Conservation (phyloP, 73 alveolate genomes). For the Breviolum minutum region DNA sequence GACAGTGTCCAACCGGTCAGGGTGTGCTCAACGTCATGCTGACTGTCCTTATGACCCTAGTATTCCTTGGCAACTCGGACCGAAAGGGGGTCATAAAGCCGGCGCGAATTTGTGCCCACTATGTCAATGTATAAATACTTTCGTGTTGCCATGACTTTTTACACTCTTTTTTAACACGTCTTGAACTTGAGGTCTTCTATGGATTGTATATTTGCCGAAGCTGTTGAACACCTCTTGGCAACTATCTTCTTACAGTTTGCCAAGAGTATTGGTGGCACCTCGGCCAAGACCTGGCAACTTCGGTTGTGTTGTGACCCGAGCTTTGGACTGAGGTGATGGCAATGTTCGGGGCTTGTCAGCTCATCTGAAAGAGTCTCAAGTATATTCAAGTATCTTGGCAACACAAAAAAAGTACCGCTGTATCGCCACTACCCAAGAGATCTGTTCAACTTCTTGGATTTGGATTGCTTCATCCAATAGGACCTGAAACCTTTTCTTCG, state of each 20-base stretch:
- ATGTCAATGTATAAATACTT: no score
- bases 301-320: not conserved
- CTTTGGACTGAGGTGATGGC: conserved; percentile 22
- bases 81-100: no score
- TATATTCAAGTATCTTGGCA: conserved; percentile 3
- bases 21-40: conserved; percentile 46
- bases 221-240: conserved; percentile 22
- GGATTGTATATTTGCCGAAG: conserved; percentile 1
- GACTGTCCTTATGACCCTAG: conserved; percentile 18
- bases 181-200: not conserved
- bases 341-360: conserved; percentile 62
- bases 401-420: not conserved
- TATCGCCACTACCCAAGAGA: not conserved
- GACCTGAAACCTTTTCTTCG: no score
- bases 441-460: not conserved
- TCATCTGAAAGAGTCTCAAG: not conserved
- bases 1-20: not conserved
- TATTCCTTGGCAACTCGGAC: conserved; percentile 40
- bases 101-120: not conserved
- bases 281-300: not conserved
- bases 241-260: conserved; percentile 2
- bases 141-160: no score
- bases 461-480: no score
- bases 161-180: no score
- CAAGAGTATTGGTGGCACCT: not conserved